phyloP scores from a whole-genome alignment of 2,329 filamentous ascomycete species.

The Aspergillaceae sp. region DNA sequence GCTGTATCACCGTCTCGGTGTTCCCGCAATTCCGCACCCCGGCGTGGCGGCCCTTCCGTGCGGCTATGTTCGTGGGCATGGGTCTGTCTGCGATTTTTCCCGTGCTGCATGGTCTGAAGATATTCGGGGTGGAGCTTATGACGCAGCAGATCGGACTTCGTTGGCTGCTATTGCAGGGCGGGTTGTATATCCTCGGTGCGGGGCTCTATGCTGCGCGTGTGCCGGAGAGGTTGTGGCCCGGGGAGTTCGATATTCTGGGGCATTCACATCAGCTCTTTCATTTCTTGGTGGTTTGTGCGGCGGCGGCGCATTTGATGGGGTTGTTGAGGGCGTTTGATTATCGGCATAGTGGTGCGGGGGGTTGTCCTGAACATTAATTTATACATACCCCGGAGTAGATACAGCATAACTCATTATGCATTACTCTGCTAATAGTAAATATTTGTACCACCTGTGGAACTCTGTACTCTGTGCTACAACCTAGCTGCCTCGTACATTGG shows the following conservation, averaged over 20 bases:
- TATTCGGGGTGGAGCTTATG: conserved; percentile 60
- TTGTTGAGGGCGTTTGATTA: conserved; percentile 80
- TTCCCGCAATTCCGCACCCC: conserved; percentile 78
- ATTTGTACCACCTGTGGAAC: too few species aligned
- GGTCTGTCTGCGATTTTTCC: conserved; percentile 78
- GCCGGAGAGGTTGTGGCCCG: conserved; percentile 72
- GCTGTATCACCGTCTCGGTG: conserved; percentile 67
- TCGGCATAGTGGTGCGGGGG: conserved; percentile 56
- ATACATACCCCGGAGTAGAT: too few species aligned
- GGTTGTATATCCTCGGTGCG: conserved; percentile 77
- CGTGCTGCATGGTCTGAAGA: conserved; percentile 62
- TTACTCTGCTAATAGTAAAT: too few species aligned
- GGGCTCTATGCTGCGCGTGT: conserved; percentile 75
- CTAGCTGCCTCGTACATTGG: too few species aligned
- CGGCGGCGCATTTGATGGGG: conserved; percentile 69
- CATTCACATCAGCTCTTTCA: conserved; percentile 97
- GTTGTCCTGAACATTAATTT: neutral
- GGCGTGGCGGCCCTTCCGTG: conserved; percentile 72
- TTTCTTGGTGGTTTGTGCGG: conserved; percentile 75
- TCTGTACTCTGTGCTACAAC: too few species aligned
- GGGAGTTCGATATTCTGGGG: conserved; percentile 80
- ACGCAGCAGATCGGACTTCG: conserved; percentile 66
- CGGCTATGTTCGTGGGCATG: conserved; percentile 80
- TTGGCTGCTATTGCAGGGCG: conserved; percentile 72
- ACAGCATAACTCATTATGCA: too few species aligned